Evolutionary conservation across 1,284 basidiomycete genomes (phyloP), one percentile per base, ranked within the genome.

Genomic region (Trametes hirsuta): DNA sequence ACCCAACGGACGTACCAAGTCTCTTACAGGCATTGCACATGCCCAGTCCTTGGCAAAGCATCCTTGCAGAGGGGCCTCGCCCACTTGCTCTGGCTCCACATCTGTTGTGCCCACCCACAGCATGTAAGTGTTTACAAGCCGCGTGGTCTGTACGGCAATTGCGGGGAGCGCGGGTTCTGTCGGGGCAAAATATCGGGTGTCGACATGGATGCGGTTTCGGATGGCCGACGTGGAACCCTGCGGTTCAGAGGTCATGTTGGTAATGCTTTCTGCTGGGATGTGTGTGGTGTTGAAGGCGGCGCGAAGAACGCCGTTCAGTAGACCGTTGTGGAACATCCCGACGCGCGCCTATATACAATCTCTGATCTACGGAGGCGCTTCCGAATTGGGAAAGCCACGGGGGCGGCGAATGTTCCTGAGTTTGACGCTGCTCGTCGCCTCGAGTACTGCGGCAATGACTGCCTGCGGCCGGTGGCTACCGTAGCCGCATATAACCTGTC

Each of bases 31-130:
- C 91, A 94, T 94, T 37, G 89, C 91, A 66, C 88, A 92, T 9
- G 89, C 88, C 93, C 93, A 95, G 67, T 95, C 93, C 58, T 77
- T 81, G 63, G 85, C 85, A 46, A 94, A 75, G 47, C 72, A 78
- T 41, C 88, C 91, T 44, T 79, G 76, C 44, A 74, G 69, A 2
- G 81, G 74, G 30, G 83, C 84, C 45, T 73, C 77, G 44, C 76
- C 75, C 30, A 82, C 83, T 58, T 81, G 79, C 60, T 84, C 83
- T 50, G 75, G 74, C 34, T 73, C 63, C 35, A 74, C 75, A 37
- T 82, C 80, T n/a, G 83, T 86, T 6, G 78, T 78, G 1, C 92
- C 91, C 44, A 90, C 79, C 93, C 93, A 95, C 47, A 95, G 71
- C 85, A 95, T 88, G 71, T 90, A 91, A 53, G 91, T 91, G 68